phyloP scores from a whole-genome alignment of 2,329 filamentous ascomycete species.

The Aspergillus ustus region DNA sequence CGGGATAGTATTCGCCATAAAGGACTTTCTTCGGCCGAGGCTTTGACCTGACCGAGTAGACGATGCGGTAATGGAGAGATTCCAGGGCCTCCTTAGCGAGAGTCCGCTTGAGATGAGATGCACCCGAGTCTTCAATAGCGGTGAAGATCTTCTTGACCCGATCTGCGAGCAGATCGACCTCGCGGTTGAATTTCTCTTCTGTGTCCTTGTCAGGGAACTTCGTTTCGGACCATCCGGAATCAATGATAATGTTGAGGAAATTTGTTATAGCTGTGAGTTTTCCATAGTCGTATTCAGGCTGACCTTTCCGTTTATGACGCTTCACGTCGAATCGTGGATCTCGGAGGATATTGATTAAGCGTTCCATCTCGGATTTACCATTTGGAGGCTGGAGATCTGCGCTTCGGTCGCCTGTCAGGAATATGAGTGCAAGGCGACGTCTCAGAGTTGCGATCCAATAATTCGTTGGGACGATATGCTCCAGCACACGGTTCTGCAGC shows the following conservation, averaged over 20 bases:
- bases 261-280: conserved; percentile 68
- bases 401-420: conserved; percentile 35
- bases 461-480: conserved; percentile 45
- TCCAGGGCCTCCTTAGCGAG: conserved; percentile 79
- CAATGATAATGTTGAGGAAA: conserved; percentile 76
- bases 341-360: conserved; percentile 34
- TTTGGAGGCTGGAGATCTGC: conserved; percentile 33
- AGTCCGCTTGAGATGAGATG: conserved; percentile 71
- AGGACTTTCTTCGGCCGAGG: conserved; percentile 56
- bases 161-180: conserved; percentile 69
- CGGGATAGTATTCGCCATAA: conserved; percentile 35
- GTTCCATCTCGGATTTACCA: conserved; percentile 35
- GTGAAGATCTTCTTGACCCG: conserved; percentile 61
- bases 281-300: conserved; percentile 61
- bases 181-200: conserved; percentile 66
- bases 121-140: conserved; percentile 74
- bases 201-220: conserved; percentile 37
- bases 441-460: conserved; percentile 44
- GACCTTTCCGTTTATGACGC: conserved; percentile 28
- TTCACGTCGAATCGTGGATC: conserved; percentile 40
- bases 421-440: conserved; percentile 44
- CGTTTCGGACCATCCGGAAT: conserved; percentile 58
- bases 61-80: conserved; percentile 72
- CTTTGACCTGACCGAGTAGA: conserved; percentile 71
- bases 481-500: conserved; percentile 47